Percentiles rank a stretch among this genome's conserved stretches.
Evolutionary conservation across 208 protist genomes (phyloP).

Genomic region (Phytomonas sp.): DNA sequence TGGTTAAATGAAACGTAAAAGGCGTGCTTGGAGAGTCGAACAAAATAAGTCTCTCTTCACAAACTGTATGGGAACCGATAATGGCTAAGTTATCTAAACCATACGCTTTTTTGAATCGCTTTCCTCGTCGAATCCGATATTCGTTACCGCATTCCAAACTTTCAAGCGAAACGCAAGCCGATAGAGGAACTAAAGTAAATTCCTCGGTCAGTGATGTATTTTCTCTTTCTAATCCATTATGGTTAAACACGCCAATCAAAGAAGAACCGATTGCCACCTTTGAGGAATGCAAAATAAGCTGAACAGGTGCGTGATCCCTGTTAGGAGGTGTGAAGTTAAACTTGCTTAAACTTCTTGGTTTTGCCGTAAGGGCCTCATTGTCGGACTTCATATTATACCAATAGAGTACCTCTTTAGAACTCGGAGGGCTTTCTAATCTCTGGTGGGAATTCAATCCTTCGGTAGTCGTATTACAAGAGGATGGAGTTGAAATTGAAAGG

Average conservation of each 20-base stretch:
- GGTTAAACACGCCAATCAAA: not conserved
- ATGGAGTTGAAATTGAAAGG: constrained; percentile 12
- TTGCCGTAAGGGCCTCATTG: not conserved
- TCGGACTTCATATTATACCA: not conserved
- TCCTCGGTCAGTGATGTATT: not conserved
- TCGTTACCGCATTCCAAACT: constrained; percentile 25
- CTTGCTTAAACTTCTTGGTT: not conserved
- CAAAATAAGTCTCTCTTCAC: constrained; percentile 17
- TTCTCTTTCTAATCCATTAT: not conserved
- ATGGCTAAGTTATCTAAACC: constrained; percentile 16
- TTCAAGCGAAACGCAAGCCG: constrained; percentile 12
- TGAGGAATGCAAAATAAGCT: not conserved
- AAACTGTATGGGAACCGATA: constrained; percentile 14
- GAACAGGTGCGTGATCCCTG: not conserved
- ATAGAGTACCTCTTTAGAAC: not conserved
- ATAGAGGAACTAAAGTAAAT: not conserved
- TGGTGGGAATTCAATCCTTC: not conserved
- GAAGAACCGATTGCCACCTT: not conserved
- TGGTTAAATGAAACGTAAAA: constrained; percentile 15
- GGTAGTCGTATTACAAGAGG: not conserved
- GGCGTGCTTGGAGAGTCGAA: constrained; percentile 14
- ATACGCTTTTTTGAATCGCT: constrained; percentile 8
- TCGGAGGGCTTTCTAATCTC: not conserved
- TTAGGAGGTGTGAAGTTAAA: not conserved
- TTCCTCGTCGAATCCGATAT: constrained; percentile 4